Conservation (phyloP, 2,329 filamentous ascomycete species). For the Aaosphaeria pasadenensis region DNA sequence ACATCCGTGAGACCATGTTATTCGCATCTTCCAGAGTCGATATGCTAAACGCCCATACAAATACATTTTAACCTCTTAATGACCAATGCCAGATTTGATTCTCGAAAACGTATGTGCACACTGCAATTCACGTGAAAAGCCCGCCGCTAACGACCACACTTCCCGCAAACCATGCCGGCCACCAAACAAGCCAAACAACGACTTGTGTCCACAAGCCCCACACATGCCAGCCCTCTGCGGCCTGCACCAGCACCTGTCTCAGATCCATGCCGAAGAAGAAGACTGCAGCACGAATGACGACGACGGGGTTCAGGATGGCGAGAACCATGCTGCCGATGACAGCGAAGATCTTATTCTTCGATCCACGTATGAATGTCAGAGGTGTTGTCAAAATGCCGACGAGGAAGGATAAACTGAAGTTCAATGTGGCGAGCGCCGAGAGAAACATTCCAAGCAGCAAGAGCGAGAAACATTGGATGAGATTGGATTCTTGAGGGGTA, state of each 20-base stretch:
- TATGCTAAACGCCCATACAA: no score
- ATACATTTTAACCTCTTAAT: no score
- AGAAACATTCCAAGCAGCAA: slow-evolving; percentile 88
- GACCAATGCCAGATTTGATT: no score
- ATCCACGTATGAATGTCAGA: slow-evolving; percentile 66
- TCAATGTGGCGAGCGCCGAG: slow-evolving; percentile 88
- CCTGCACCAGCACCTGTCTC: slow-evolving; percentile 61
- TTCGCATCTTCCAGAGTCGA: no score
- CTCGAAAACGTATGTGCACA: no score
- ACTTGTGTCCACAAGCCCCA: slow-evolving; percentile 88
- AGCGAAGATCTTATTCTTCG: slow-evolving; percentile 6
- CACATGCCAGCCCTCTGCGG: slow-evolving; percentile 84
- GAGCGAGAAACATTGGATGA: slow-evolving; percentile 90
- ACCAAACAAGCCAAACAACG: slow-evolving; percentile 93
- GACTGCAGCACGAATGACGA: slow-evolving; percentile 27
- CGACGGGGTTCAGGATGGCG: slow-evolving; percentile 29
- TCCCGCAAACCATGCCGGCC: slow-evolving; percentile 81
- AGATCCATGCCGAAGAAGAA: slow-evolving; percentile 37
- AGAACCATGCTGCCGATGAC: slow-evolving; percentile 16
- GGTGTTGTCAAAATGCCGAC: slow-evolving; percentile 77
- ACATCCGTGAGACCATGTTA: no score
- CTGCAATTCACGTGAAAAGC: slow-evolving; percentile 6
- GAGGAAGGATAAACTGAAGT: slow-evolving; percentile 87
- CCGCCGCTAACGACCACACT: slow-evolving; percentile 27
- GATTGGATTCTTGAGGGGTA: slow-evolving; percentile 67